A percentile compares a stretch with the other conserved stretches of the same genome.
These are phyloP conservation scores for Mucor racemosus DNA, from an alignment of 371 early-diverging fungal species.

Conservation along the genomic window DNA sequence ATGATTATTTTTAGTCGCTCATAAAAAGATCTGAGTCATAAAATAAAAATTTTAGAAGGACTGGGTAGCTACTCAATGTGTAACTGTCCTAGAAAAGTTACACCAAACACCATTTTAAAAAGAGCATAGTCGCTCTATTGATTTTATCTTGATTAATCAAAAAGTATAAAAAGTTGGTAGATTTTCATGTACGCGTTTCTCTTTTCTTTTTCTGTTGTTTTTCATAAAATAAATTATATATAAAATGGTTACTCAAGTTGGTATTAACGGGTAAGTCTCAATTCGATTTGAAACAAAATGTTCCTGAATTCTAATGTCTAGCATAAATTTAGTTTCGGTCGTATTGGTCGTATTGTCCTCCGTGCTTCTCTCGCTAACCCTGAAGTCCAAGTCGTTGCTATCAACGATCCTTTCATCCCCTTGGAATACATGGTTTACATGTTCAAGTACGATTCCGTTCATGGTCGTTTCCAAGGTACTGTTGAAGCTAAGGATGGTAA, in stretches of 20 bases:
- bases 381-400: constrained; percentile 86
- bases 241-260: constrained; percentile 38
- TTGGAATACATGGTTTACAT: constrained; percentile 97
- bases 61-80: constrained; percentile 4
- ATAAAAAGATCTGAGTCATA: constrained; percentile 15
- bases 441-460: constrained; percentile 97
- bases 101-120: constrained; percentile 8
- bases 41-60: background rate
- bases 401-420: constrained; percentile 99
- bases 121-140: constrained; percentile 3
- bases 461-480: constrained; percentile 88
- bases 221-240: constrained; percentile 9
- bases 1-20: constrained; percentile 4
- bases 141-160: constrained; percentile 21
- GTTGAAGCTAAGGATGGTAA: constrained; percentile 80
- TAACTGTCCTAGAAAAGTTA: constrained; percentile 5
- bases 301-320: background rate
- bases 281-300: background rate
- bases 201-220: constrained; percentile 16
- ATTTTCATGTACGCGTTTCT: constrained; percentile 11
- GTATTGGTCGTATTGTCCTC: constrained; percentile 98
- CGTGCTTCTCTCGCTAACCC: constrained; percentile 80
- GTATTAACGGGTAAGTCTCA: constrained; percentile 37
- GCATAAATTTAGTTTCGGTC: constrained; percentile 72
- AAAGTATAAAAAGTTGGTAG: constrained; percentile 21